Base-by-base conservation (phyloP, 345 rosid genomes). In the Salix udensis region DNA sequence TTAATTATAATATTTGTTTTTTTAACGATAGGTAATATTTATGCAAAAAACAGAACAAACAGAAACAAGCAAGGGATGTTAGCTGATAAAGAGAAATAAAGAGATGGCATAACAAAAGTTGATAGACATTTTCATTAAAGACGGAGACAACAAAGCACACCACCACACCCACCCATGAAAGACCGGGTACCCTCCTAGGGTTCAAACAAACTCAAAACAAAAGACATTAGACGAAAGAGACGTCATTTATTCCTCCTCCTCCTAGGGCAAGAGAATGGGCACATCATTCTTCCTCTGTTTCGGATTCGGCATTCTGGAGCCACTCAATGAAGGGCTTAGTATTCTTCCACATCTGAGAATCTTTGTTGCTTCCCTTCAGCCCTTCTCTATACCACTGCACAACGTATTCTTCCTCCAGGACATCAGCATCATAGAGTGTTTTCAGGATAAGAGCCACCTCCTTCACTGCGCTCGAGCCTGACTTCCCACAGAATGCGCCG, bases 301-400 rank as follows among this genome's bases (percentile, higher is more conserved):
- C 97, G 0, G 98, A 95, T 79, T 95, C 98, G 0, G 98, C 98
- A 74, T 72, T 90, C 88, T 89, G 84, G 15, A 95, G 95, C 98
- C 98, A 95, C 84, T 85, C 95, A 0, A 87, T 81, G 60, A 95
- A 88, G 23, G 98, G 97, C 82, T 88, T 84, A 7, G 76, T 83
- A 78, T 84, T 86, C 86, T 95, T 92, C 96, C 92, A 90, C 19
- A 93, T 71, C 46, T 74, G 76, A 1, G 88, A 86, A 80, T 66
- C 77, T 77, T 88, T 90, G 60, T 82, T 86, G 61, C 39, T 84
- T 39, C 94, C 89, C 7, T 24, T 74, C 15, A 88, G 24, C 61
- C 97, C 98, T 70, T 88, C 71, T 62, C 81, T 28, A 82, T 88
- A 93, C 98, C 98, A 95, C 71, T 88, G 79, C 40, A 95, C 21